Conservation (phyloP, 352 stramenopile species). For the Aphanomyces invadans region DNA sequence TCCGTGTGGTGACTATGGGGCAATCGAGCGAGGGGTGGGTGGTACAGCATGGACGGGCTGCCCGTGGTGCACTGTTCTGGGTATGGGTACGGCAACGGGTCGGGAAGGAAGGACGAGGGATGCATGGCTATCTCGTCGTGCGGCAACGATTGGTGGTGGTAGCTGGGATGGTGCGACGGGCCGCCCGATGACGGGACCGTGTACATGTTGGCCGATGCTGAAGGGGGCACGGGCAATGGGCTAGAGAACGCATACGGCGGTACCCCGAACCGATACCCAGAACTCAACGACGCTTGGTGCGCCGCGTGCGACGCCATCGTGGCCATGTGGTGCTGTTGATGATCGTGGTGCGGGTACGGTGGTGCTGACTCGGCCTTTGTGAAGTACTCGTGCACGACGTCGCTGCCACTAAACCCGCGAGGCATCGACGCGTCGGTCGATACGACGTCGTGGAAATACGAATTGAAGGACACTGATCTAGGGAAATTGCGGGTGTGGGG, state of each 20-base stretch:
- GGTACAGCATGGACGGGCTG: background rate
- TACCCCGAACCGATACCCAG: too few species aligned
- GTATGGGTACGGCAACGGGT: constrained; percentile 7
- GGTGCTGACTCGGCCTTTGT: background rate
- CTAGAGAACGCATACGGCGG: too few species aligned
- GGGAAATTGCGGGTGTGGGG: background rate
- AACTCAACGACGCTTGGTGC: too few species aligned
- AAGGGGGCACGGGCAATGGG: too few species aligned
- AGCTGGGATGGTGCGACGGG: background rate
- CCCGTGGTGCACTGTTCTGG: background rate
- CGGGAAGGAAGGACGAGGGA: background rate
- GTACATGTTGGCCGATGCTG: too few species aligned
- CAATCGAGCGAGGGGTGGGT: too few species aligned
- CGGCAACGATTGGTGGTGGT: background rate
- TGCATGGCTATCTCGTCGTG: background rate
- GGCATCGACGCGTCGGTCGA: background rate
- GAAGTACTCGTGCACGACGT: background rate
- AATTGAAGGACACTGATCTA: too few species aligned
- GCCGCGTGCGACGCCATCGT: too few species aligned
- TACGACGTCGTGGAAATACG: background rate
- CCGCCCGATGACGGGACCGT: too few species aligned
- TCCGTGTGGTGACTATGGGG: too few species aligned
- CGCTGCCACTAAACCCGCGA: background rate
- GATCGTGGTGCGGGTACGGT: too few species aligned
- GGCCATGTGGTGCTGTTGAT: too few species aligned